phyloP scores from a whole-genome alignment of 352 stramenopile genomes.

The Pythium aphanidermatum region DNA sequence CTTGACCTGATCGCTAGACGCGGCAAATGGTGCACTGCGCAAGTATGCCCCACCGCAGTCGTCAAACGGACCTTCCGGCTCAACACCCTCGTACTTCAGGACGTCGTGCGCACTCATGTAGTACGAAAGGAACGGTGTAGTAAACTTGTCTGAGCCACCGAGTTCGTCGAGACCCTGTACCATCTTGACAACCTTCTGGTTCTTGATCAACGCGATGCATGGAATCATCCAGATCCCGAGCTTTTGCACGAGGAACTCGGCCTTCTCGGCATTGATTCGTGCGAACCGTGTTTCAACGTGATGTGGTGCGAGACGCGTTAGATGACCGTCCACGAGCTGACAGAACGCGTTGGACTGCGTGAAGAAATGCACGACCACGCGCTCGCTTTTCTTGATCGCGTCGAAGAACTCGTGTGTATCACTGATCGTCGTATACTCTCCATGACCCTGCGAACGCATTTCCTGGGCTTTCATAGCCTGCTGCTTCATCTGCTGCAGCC shows the following conservation, averaged over 20 bases:
- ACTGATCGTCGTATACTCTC: slow-evolving; percentile 85
- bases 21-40: slow-evolving; percentile 26
- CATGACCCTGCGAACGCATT: slow-evolving; percentile 73
- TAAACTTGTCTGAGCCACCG: slow-evolving; percentile 92
- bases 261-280: slow-evolving; percentile 96
- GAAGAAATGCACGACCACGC: slow-evolving; percentile 95
- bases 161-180: slow-evolving; percentile 94
- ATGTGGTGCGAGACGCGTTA: slow-evolving; percentile 83
- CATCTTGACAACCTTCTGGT: slow-evolving; percentile 95
- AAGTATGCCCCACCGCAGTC: slow-evolving; percentile 58
- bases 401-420: slow-evolving; percentile 96
- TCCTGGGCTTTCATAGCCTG: slow-evolving; percentile 66
- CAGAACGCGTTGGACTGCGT: slow-evolving; percentile 90
- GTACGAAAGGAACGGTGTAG: slow-evolving; percentile 88
- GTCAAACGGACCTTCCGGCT: slow-evolving; percentile 56
- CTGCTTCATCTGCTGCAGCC: slow-evolving; percentile 69
- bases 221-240: slow-evolving; percentile 95
- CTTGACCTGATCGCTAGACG: slow-evolving; percentile 34
- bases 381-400: slow-evolving; percentile 88
- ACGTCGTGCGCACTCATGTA: slow-evolving; percentile 92
- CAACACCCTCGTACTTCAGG: slow-evolving; percentile 93
- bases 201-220: slow-evolving; percentile 92
- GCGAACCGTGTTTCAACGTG: slow-evolving; percentile 95
- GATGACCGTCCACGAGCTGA: slow-evolving; percentile 91
- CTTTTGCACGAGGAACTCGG: slow-evolving; percentile 95